Evolutionary conservation across 2,329 filamentous ascomycete species (phyloP).

Genomic region (Saccharata proteae): DNA sequence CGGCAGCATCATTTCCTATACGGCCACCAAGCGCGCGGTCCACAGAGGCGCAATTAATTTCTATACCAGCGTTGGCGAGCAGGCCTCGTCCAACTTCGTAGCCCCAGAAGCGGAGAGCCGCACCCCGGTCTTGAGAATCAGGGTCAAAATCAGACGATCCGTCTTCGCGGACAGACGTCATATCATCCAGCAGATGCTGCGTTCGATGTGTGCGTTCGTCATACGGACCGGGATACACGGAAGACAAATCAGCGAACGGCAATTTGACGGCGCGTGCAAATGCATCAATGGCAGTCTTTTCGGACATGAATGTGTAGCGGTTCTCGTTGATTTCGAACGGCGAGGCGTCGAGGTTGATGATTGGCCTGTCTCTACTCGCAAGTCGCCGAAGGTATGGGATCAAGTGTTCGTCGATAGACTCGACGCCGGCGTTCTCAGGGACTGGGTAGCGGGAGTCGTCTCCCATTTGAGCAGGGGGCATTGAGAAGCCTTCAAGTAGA

Average conservation of each 20-base stretch:
- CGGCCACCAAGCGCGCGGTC: slow-evolving; percentile 51
- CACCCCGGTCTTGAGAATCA: slow-evolving; percentile 30
- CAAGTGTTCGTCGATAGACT: slow-evolving; percentile 44
- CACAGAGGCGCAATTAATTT: slow-evolving; percentile 44
- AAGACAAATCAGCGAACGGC: slow-evolving; percentile 39
- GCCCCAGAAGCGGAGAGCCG: slow-evolving; percentile 44
- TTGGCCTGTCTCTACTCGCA: slow-evolving; percentile 34
- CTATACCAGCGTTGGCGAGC: slow-evolving; percentile 43
- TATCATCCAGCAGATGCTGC: too few species aligned
- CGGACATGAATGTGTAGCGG: slow-evolving; percentile 39
- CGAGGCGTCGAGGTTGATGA: slow-evolving; percentile 46
- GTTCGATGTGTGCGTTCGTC: neutral
- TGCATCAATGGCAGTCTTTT: slow-evolving; percentile 43
- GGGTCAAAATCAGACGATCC: slow-evolving; percentile 10
- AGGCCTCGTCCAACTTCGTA: slow-evolving; percentile 47
- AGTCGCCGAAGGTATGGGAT: slow-evolving; percentile 47
- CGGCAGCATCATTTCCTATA: slow-evolving; percentile 30
- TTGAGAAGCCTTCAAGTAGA: slow-evolving; percentile 45
- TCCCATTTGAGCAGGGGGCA: slow-evolving; percentile 11
- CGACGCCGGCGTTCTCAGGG: slow-evolving; percentile 34
- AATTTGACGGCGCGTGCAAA: slow-evolving; percentile 43
- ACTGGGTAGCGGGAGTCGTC: slow-evolving; percentile 36
- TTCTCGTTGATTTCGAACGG: slow-evolving; percentile 45
- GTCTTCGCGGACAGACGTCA: slow-evolving; percentile 9
- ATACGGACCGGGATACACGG: slow-evolving; percentile 17